Evolutionary conservation across 371 early-diverging fungal species (phyloP), one percentile per base, ranked within the genome.

Genomic region (Lichtheimia corymbifera): DNA sequence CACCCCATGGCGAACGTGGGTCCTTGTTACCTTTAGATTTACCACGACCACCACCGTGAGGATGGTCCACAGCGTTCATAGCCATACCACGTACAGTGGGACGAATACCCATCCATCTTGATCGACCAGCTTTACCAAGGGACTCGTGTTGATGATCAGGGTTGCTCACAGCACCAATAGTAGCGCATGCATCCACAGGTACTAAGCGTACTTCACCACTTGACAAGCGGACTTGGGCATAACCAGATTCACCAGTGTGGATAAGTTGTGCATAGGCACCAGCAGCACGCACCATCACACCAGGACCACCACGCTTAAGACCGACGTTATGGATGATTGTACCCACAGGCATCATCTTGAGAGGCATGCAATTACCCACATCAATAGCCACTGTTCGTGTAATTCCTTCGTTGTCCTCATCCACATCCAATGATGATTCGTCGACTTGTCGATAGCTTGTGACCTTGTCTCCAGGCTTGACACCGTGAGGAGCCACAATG

Each of bases 61-160:
- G 96, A 84, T 99, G 99, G 82, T 99, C 98, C 57, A 85, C 83
- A n/a, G 98, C 92, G 83, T 97, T 99, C 97, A 96, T 96, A 45
- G 99, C 99, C 75, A 98, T 94, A 93, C 98, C 96, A 86, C 99
- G 90, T 42, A 99, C 99, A 27, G 89, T 89, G 44, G 99, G 99
- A 64, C 99, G 85, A 70, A 89, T 87, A 42, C 98, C 98, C 52
- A 84, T 67, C 76, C 91, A 86, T 65, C 97, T 78, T 35, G 84
- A 81, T 53, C 91, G 87, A 63, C 99, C 99, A 49, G 99, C 99
- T 65, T 93, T 94, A 57, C 98, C 98, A 64, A 92, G 79, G 66
- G 85, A 87, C 66, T 89, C 84, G 79, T 91, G 91, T 76, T 93
- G 92, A 80, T 96, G 95, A 76, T 93, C 88, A 40, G 92, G 85